These are phyloP conservation scores for Hamigera avellanea DNA, from an alignment of 495 filamentous ascomycete species.

Conservation along the genomic window DNA sequence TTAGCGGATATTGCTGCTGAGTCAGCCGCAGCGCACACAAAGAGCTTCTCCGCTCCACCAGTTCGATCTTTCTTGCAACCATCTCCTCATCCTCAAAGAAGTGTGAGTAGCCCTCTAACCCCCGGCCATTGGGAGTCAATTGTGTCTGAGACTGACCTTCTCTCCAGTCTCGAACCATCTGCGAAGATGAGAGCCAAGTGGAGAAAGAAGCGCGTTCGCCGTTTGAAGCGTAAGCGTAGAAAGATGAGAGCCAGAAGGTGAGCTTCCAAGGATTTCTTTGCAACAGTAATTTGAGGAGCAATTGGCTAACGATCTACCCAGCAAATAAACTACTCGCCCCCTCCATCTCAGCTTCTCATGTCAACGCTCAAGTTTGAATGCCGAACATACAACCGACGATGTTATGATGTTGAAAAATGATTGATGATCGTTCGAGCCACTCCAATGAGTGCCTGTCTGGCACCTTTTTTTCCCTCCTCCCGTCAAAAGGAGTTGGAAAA, in stretches of 20 bases:
- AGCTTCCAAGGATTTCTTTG: constrained; percentile 21
- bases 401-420: constrained; percentile 22
- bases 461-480: constrained; percentile 11
- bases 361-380: constrained; percentile 32
- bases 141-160: constrained; percentile 1
- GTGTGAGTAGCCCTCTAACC: constrained; percentile 26
- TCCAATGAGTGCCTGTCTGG: constrained; percentile 18
- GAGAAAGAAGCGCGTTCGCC: constrained; percentile 98
- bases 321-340: constrained; percentile 63
- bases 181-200: constrained; percentile 97
- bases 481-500: no score
- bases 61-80: constrained; percentile 35
- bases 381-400: constrained; percentile 30
- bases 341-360: constrained; percentile 48
- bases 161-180: constrained; percentile 21
- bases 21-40: constrained; percentile 36
- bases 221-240: constrained; percentile 98
- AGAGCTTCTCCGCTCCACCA: constrained; percentile 21
- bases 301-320: constrained; percentile 26
- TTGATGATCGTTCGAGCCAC: constrained; percentile 22
- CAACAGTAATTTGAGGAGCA: constrained; percentile 3
- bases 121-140: background rate
- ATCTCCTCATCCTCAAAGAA: constrained; percentile 45
- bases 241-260: constrained; percentile 94
- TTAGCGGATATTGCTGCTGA: constrained; percentile 32